These are phyloP conservation scores for Scutellospora calospora DNA, from an alignment of 371 early-diverging fungal species.

Conservation along the genomic window DNA sequence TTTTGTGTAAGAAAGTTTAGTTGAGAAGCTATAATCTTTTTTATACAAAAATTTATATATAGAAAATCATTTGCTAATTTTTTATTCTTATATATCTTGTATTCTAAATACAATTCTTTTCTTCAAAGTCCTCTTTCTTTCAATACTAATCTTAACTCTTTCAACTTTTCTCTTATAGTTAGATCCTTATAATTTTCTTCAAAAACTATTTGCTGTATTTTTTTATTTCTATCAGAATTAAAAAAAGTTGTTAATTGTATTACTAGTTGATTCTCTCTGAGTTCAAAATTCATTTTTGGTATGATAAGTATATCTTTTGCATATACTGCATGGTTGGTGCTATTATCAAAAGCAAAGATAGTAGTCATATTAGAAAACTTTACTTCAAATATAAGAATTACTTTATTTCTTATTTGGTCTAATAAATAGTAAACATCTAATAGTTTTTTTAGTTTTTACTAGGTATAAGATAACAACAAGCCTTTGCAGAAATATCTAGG, in stretches of 20 bases:
- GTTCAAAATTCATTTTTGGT: slow-evolving; percentile 6
- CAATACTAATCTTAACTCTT: too few species aligned
- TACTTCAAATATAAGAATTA: neutral
- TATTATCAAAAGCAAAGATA: slow-evolving; percentile 22
- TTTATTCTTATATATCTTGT: neutral
- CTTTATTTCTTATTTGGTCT: neutral
- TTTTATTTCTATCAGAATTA: neutral
- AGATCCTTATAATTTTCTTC: neutral
- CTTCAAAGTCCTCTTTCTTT: neutral
- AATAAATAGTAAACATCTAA: neutral
- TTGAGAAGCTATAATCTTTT: too few species aligned
- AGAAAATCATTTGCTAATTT: neutral
- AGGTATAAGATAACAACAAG: neutral
- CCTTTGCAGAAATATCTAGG: neutral
- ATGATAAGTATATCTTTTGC: neutral
- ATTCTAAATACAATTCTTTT: neutral
- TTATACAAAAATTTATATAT: neutral
- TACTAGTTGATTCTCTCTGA: neutral
- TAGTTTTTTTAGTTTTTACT: neutral
- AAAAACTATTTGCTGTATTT: neutral
- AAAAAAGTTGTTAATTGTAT: neutral
- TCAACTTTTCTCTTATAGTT: too few species aligned
- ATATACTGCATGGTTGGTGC: slow-evolving; percentile 16
- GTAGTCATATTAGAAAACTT: slow-evolving; percentile 2
- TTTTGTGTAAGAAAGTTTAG: slow-evolving; percentile 43